Percentiles rank a stretch among this genome's conserved stretches.
phyloP scores from a whole-genome alignment of 495 filamentous ascomycete species.

The Xylaria cubensis region DNA sequence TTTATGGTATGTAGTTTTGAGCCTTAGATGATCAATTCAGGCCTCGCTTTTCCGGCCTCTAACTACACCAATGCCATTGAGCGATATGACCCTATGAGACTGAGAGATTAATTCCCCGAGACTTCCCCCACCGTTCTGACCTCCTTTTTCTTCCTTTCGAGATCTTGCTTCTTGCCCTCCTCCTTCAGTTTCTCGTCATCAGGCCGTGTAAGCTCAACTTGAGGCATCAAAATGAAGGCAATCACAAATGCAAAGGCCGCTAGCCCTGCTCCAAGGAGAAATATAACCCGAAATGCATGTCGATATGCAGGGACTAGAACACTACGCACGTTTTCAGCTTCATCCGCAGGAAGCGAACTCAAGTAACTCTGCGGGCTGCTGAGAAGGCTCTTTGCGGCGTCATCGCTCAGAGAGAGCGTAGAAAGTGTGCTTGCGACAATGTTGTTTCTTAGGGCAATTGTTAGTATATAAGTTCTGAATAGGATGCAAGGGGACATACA shows the following conservation, averaged over 20 bases:
- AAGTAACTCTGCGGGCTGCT: constrained; percentile 37
- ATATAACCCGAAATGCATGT: constrained; percentile 57
- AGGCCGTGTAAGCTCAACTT: background rate
- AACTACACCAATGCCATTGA: background rate
- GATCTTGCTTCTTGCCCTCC: background rate
- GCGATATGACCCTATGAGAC: background rate
- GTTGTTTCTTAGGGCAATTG: background rate
- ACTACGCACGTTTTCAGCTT: constrained; percentile 47
- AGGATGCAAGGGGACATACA: background rate
- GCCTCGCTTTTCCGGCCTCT: too few species aligned
- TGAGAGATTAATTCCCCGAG: background rate
- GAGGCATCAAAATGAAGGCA: background rate
- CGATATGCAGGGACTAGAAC: constrained; percentile 56
- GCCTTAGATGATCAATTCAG: background rate
- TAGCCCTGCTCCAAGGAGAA: constrained; percentile 54
- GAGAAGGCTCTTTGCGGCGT: background rate
- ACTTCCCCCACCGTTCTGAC: background rate
- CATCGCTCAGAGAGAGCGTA: background rate
- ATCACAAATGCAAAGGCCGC: constrained; percentile 40
- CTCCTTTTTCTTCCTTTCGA: background rate
- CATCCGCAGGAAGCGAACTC: constrained; percentile 41
- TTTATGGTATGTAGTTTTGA: background rate
- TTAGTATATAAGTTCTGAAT: background rate
- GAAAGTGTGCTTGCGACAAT: background rate
- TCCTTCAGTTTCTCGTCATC: background rate